These are phyloP conservation scores for Zymoseptoria passerinii DNA, from an alignment of 2,329 filamentous ascomycete genomes.

Conservation along the genomic window DNA sequence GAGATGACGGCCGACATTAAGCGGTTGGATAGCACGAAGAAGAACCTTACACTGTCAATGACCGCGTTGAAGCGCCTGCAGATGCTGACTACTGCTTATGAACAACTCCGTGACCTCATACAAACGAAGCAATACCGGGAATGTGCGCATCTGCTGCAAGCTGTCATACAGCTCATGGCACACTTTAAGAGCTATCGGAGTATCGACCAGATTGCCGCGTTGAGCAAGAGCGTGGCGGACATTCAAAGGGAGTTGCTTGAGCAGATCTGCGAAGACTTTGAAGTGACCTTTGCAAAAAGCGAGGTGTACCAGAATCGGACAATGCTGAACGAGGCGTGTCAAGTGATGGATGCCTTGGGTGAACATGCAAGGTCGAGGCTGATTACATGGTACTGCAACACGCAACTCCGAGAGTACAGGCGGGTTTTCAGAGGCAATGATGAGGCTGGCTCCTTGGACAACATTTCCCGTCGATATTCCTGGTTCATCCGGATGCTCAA, in stretches of 20 bases:
- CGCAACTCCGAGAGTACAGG: constrained; percentile 87
- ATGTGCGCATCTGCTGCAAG: constrained; percentile 86
- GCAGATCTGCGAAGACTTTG: constrained; percentile 98
- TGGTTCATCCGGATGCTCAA: constrained; percentile 97
- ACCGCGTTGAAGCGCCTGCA: constrained; percentile 92
- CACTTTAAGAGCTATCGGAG: constrained; percentile 98
- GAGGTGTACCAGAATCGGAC: constrained; percentile 64
- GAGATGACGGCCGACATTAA: constrained; percentile 99
- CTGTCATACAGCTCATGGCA: constrained; percentile 93
- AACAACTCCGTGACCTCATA: constrained; percentile 77
- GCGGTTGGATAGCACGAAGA: constrained; percentile 89
- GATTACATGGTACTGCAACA: constrained; percentile 97
- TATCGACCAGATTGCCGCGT: constrained; percentile 92
- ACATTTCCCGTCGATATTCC: constrained; percentile 86
- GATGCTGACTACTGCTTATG: constrained; percentile 99
- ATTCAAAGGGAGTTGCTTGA: constrained; percentile 87
- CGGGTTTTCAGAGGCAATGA: constrained; percentile 95
- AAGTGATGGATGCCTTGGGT: constrained; percentile 90
- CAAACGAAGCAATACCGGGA: constrained; percentile 87
- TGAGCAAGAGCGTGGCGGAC: constrained; percentile 88
- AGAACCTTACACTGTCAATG: constrained; percentile 94
- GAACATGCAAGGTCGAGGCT: constrained; percentile 75
- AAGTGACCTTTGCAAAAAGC: constrained; percentile 83
- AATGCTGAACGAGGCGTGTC: constrained; percentile 75
- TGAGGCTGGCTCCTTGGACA: constrained; percentile 91